Conservation (phyloP, 805 yeast species). For the Starmerella scarabaei region DNA sequence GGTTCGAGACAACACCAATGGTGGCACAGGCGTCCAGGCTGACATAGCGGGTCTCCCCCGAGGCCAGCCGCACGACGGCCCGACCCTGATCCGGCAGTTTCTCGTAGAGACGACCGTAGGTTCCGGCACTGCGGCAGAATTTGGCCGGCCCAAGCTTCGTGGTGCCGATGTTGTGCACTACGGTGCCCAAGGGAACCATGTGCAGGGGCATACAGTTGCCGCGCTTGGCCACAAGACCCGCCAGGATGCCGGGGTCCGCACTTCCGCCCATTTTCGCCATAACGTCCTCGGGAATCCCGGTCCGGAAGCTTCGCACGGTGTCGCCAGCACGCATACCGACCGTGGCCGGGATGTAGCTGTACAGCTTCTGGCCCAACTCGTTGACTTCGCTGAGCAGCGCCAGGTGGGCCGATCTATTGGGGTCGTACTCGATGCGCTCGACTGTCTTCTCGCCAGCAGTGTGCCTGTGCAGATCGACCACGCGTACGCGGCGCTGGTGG, state of each 20-base stretch:
- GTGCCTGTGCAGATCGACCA: conserved; percentile 61
- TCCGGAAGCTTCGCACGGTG: conserved; percentile 71
- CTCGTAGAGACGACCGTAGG: conserved; percentile 77
- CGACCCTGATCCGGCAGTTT: conserved; percentile 56
- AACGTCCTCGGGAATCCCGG: conserved; percentile 70
- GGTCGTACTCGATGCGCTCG: conserved; percentile 85
- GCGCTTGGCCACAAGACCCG: conserved; percentile 74
- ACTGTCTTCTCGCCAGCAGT: conserved; percentile 66
- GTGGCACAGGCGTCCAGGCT: conserved; percentile 83
- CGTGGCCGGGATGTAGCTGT: conserved; percentile 76
- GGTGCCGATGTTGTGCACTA: conserved; percentile 77
- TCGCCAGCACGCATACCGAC: conserved; percentile 93
- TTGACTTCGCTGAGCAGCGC: conserved; percentile 47
- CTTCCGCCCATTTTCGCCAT: conserved; percentile 78
- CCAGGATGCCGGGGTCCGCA: conserved; percentile 79
- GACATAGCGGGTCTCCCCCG: conserved; percentile 90
- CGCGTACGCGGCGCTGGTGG: conserved; percentile 72
- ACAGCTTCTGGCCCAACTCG: conserved; percentile 9
- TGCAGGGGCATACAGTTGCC: conserved; percentile 90
- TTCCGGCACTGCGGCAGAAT: conserved; percentile 87
- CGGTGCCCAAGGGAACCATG: conserved; percentile 90
- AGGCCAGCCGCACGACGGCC: conserved; percentile 70
- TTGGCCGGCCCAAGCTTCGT: conserved; percentile 67
- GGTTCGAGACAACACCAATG: conserved; percentile 81
- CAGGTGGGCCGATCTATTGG: conserved; percentile 84